Conservation (phyloP, 2,329 filamentous ascomycete species). For the Eutypa lata region DNA sequence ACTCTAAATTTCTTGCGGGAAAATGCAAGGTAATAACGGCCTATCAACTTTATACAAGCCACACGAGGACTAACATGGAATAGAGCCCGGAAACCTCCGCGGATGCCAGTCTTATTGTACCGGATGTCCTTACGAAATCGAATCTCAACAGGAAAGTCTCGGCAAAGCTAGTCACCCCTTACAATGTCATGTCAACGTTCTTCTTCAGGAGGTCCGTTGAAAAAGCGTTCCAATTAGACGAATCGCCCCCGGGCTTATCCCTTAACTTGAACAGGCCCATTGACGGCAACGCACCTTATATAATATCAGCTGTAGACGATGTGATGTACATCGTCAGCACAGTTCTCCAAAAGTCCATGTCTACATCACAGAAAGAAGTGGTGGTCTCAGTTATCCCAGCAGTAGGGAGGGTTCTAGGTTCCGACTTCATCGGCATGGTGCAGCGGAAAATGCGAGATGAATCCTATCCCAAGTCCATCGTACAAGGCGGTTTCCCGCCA, state of each 20-base stretch:
- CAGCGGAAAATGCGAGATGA: constrained; percentile 98
- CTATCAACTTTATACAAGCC: constrained; percentile 12
- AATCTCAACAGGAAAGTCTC: constrained; percentile 77
- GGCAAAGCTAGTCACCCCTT: constrained; percentile 71
- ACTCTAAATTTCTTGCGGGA: constrained; percentile 80
- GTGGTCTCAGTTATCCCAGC: constrained; percentile 75
- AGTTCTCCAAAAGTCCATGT: constrained; percentile 80
- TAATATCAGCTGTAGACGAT: constrained; percentile 93
- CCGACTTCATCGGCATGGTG: constrained; percentile 94
- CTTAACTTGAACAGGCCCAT: constrained; percentile 71
- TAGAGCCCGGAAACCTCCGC: constrained; percentile 52
- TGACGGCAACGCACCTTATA: constrained; percentile 78
- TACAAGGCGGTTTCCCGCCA: constrained; percentile 78
- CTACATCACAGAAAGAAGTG: constrained; percentile 78
- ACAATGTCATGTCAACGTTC: constrained; percentile 91
- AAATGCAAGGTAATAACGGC: constrained; percentile 70
- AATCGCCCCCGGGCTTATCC: constrained; percentile 75
- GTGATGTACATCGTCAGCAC: constrained; percentile 99
- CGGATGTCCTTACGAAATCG: constrained; percentile 73
- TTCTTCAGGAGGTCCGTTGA: constrained; percentile 96
- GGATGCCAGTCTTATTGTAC: constrained; percentile 60
- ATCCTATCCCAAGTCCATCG: constrained; percentile 76
- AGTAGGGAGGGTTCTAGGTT: constrained; percentile 74
- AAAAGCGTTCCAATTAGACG: constrained; percentile 95
- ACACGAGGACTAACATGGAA: constrained; percentile 22